Percentiles rank a stretch among this genome's conserved stretches.
Conservation (phyloP, 805 yeast species). For the Cyberlindnera misumaiensis region DNA sequence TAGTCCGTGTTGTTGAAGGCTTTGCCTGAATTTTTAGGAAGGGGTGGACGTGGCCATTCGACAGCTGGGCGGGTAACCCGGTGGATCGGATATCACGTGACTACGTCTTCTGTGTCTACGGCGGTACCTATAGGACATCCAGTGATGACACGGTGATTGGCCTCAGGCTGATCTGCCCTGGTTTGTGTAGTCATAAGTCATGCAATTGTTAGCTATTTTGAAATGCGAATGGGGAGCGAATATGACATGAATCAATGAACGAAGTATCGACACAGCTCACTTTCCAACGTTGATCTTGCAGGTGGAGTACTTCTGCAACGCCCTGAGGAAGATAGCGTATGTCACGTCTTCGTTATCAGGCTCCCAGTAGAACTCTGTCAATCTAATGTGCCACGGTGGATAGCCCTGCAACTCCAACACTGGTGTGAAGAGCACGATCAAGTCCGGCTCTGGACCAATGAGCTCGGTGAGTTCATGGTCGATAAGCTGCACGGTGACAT, state of each 20-base stretch:
- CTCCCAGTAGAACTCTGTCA: conserved; percentile 88
- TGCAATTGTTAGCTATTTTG: conserved; percentile 1
- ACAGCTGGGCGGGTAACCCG: conserved; percentile 6
- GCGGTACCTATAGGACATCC: conserved; percentile 1
- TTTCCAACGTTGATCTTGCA: conserved; percentile 89
- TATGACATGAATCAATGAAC: background rate
- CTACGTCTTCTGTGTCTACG: no score
- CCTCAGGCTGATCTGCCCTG: no score
- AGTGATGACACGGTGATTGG: no score
- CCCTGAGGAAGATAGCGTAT: conserved; percentile 78
- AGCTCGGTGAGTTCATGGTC: conserved; percentile 67
- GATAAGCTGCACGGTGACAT: conserved; percentile 67
- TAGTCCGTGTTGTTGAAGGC: conserved; percentile 2
- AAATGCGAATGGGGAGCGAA: background rate
- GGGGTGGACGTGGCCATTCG: conserved; percentile 16
- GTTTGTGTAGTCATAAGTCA: background rate
- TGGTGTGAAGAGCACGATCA: conserved; percentile 81
- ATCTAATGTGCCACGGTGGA: conserved; percentile 96
- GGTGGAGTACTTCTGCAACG: conserved; percentile 64
- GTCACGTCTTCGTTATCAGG: conserved; percentile 75
- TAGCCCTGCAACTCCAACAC: conserved; percentile 82
- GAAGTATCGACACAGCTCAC: conserved; percentile 24
- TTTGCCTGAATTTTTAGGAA: conserved; percentile 5
- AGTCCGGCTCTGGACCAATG: conserved; percentile 91
- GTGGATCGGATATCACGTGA: background rate